These are phyloP conservation scores for Cucurbita pepo DNA, from an alignment of 306 rosid species.

Conservation along the genomic window DNA sequence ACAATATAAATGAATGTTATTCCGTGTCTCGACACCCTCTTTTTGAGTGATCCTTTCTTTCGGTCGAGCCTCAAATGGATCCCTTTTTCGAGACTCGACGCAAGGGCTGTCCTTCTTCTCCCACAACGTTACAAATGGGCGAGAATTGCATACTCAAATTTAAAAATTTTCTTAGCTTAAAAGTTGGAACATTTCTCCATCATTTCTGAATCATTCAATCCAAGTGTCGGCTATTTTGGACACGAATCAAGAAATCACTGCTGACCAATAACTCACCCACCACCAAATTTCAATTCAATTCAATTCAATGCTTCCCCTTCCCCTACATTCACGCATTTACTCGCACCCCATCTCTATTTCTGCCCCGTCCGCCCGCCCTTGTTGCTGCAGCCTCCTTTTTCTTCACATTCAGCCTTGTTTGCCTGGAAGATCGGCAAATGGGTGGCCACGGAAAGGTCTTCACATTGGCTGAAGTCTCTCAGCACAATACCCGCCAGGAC, in stretches of 20 bases:
- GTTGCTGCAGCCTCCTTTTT: background rate
- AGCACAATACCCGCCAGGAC: conserved; percentile 21
- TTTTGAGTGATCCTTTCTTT: too few relatives aligned
- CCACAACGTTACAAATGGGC: too few relatives aligned
- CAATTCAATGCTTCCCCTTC: background rate
- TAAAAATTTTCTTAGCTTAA: too few relatives aligned
- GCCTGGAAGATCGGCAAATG: conserved; percentile 2
- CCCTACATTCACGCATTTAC: background rate
- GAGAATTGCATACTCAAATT: too few relatives aligned
- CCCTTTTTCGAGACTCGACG: too few relatives aligned
- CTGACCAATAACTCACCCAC: background rate
- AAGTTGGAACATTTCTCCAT: too few relatives aligned
- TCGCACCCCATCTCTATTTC: background rate
- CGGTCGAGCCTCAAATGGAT: too few relatives aligned
- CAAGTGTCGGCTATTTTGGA: background rate
- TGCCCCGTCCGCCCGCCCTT: background rate
- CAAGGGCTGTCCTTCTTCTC: too few relatives aligned
- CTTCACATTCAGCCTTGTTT: background rate
- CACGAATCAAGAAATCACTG: background rate
- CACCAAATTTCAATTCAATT: background rate
- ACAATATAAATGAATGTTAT: too few relatives aligned
- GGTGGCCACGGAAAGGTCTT: conserved; percentile 21
- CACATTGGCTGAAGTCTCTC: conserved; percentile 27
- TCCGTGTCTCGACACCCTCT: too few relatives aligned
- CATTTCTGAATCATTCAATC: too few relatives aligned